These are phyloP conservation scores for Aspergillus campestris DNA, from an alignment of 495 filamentous ascomycete genomes.

Conservation along the genomic window DNA sequence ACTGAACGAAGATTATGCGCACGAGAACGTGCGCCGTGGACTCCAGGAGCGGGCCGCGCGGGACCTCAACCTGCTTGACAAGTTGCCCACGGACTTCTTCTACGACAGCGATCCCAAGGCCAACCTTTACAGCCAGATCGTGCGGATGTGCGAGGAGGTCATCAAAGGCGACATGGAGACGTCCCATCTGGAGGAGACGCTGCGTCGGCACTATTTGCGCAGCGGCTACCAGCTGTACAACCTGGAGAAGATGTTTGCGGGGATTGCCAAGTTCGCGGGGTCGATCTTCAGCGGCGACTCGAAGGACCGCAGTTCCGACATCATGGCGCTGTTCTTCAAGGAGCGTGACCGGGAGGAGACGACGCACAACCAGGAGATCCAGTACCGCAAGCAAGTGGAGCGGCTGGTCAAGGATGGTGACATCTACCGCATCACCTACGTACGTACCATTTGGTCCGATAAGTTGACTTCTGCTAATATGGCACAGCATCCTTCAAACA, in stretches of 20 bases:
- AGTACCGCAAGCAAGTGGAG: constrained; percentile 78
- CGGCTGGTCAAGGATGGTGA: constrained; percentile 83
- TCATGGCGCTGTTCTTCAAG: constrained; percentile 72
- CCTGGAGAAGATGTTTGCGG: constrained; percentile 72
- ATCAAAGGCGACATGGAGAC: constrained; percentile 70
- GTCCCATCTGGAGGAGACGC: constrained; percentile 71
- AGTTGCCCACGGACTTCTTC: constrained; percentile 75
- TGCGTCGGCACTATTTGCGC: constrained; percentile 81
- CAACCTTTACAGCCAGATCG: constrained; percentile 61
- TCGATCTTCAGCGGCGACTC: constrained; percentile 68
- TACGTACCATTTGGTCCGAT: constrained; percentile 35
- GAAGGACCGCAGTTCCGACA: constrained; percentile 86
- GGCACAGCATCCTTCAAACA: constrained; percentile 44
- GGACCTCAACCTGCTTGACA: constrained; percentile 67
- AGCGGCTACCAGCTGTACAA: constrained; percentile 87
- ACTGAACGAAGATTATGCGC: constrained; percentile 60
- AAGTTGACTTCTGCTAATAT: constrained; percentile 4
- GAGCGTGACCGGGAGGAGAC: constrained; percentile 74
- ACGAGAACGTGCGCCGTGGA: constrained; percentile 60
- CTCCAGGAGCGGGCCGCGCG: constrained; percentile 64
- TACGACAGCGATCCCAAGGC: constrained; percentile 51
- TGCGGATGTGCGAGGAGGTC: constrained; percentile 60
- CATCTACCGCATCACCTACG: constrained; percentile 75
- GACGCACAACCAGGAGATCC: constrained; percentile 75
- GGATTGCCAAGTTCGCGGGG: constrained; percentile 65